phyloP scores from a whole-genome alignment of 2,329 filamentous ascomycete species.

The Diatrype stigma region DNA sequence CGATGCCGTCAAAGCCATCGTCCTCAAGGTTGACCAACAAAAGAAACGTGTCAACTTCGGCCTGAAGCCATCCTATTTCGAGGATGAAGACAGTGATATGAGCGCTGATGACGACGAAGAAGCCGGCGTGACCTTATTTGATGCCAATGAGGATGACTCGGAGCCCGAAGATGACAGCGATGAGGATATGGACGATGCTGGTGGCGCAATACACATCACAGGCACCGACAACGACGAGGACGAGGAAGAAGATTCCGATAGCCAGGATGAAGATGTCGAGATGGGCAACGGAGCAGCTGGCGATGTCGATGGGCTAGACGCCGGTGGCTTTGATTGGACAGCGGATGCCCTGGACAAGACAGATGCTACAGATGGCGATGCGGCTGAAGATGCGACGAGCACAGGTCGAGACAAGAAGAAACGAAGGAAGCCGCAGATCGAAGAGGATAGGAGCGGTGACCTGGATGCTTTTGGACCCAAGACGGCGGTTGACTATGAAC shows the following conservation, averaged over 20 bases:
- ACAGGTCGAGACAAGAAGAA: slow-evolving; percentile 57
- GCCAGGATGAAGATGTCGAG: slow-evolving; percentile 37
- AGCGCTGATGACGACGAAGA: slow-evolving; percentile 38
- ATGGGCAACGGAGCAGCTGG: slow-evolving; percentile 36
- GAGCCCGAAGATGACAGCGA: slow-evolving; percentile 41
- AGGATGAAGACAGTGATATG: slow-evolving; percentile 40
- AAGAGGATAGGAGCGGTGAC: slow-evolving; percentile 87
- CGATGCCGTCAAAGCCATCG: slow-evolving; percentile 87
- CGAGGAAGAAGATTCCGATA: slow-evolving; percentile 38
- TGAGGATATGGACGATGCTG: slow-evolving; percentile 44
- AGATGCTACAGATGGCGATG: slow-evolving; percentile 46
- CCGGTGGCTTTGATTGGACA: slow-evolving; percentile 84
- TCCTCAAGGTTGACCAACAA: slow-evolving; percentile 71
- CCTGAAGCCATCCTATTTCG: slow-evolving; percentile 88
- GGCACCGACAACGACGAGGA: slow-evolving; percentile 38
- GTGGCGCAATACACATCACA: slow-evolving; percentile 40
- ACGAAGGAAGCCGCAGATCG: slow-evolving; percentile 69
- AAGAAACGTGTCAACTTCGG: slow-evolving; percentile 83
- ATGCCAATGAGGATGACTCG: slow-evolving; percentile 30
- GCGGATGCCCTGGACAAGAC: slow-evolving; percentile 60
- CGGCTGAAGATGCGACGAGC: slow-evolving; percentile 34
- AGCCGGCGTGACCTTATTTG: slow-evolving; percentile 37
- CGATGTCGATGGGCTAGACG: slow-evolving; percentile 54
- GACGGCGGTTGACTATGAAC: slow-evolving; percentile 87
- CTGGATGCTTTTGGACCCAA: slow-evolving; percentile 85